These are phyloP conservation scores for Suillus variegatus DNA, from an alignment of 768 basidiomycete species.

Conservation along the genomic window DNA sequence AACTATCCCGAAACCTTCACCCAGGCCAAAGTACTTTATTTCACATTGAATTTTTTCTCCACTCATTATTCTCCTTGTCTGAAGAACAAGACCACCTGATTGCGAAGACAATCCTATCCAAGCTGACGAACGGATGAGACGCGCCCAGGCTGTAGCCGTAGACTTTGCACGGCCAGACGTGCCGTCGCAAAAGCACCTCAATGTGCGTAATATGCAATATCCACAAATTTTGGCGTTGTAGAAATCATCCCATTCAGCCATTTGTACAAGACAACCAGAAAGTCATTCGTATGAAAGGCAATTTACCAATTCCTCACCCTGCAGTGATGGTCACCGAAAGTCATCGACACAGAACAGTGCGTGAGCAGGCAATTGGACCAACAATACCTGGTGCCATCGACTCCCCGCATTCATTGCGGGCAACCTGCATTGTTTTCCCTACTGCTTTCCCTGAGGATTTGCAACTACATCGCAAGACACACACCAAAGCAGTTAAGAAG, in stretches of 20 bases:
- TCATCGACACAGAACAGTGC: slow-evolving; percentile 3
- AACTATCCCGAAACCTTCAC: slow-evolving; percentile 44
- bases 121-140: slow-evolving; percentile 43
- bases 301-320: slow-evolving; percentile 14
- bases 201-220: slow-evolving; percentile 16
- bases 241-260: slow-evolving; percentile 14
- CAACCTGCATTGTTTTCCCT: slow-evolving; percentile 19
- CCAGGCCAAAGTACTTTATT: slow-evolving; percentile 38
- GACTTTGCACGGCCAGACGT: slow-evolving; percentile 34
- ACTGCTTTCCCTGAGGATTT: slow-evolving; percentile 14
- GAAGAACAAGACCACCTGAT: slow-evolving; percentile 51
- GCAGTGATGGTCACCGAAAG: slow-evolving; percentile 26
- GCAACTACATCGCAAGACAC: neutral
- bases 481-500: neutral
- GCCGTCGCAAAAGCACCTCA: slow-evolving; percentile 21
- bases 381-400: neutral
- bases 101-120: slow-evolving; percentile 46
- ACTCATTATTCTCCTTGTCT: neutral
- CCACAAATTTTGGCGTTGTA: neutral
- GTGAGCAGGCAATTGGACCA: neutral
- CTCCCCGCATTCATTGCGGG: slow-evolving; percentile 27
- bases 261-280: slow-evolving; percentile 13
- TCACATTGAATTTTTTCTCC: neutral
- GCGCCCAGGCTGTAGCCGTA: slow-evolving; percentile 42
- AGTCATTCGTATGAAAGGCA: slow-evolving; percentile 1